phyloP scores from a whole-genome alignment of 2,329 filamentous ascomycete genomes.

The Pezicula rhizophila region DNA sequence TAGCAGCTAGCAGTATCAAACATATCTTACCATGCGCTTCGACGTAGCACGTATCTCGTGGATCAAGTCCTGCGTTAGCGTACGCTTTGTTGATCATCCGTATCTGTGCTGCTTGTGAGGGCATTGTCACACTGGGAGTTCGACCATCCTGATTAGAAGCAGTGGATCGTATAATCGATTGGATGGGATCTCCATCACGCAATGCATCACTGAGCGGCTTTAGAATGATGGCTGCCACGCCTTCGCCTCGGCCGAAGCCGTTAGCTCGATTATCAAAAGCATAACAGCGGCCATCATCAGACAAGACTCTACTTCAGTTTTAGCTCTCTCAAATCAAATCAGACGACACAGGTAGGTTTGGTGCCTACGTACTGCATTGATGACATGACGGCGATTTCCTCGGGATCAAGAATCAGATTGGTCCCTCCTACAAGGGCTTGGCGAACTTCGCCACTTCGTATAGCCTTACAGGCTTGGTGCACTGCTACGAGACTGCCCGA shows the following conservation, averaged over 20 bases:
- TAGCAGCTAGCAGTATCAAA: not conserved
- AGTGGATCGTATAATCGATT: slow-evolving; percentile 47
- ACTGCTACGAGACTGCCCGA: slow-evolving; percentile 49
- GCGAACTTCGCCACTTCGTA: slow-evolving; percentile 35
- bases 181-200: slow-evolving; percentile 49
- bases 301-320: not conserved
- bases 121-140: slow-evolving; percentile 50
- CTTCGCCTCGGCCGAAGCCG: slow-evolving; percentile 59
- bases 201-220: slow-evolving; percentile 53
- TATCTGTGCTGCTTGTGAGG: slow-evolving; percentile 37
- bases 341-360: not conserved
- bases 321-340: not conserved
- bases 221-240: slow-evolving; percentile 48
- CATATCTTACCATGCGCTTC: slow-evolving; percentile 6
- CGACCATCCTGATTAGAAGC: slow-evolving; percentile 51
- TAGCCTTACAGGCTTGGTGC: slow-evolving; percentile 39
- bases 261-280: slow-evolving; percentile 50
- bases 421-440: slow-evolving; percentile 39
- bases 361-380: not conserved
- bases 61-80: slow-evolving; percentile 1
- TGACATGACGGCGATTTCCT: not conserved
- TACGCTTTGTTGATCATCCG: slow-evolving; percentile 1
- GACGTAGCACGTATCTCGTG: not conserved
- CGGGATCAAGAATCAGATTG: slow-evolving; percentile 19
- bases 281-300: slow-evolving; percentile 30